Conservation (phyloP, 2,329 filamentous ascomycete genomes). For the Epichloe sylvatica region DNA sequence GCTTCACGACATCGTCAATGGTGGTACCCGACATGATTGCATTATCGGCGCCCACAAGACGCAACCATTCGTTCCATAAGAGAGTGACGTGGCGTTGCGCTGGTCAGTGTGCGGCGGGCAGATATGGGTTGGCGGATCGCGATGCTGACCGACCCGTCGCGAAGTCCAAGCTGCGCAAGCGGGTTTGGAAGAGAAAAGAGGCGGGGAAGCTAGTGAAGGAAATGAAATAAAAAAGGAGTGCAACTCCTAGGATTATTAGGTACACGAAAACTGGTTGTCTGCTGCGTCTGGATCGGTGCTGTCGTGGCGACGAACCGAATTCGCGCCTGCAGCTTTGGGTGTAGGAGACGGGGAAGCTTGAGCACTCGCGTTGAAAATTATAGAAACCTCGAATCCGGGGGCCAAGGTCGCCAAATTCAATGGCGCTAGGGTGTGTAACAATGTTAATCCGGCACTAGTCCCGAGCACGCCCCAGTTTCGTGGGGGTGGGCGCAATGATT, state of each 20-base stretch:
- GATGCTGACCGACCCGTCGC: slow-evolving; percentile 9
- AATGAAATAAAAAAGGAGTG: background rate
- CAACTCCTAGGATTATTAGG: background rate
- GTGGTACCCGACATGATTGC: slow-evolving; percentile 46
- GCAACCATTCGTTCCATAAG: slow-evolving; percentile 23
- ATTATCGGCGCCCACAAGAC: slow-evolving; percentile 28
- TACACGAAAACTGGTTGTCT: background rate
- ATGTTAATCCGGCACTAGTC: slow-evolving; percentile 20
- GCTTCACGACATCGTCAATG: slow-evolving; percentile 50
- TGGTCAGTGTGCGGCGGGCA: slow-evolving; percentile 6
- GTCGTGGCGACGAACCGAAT: slow-evolving; percentile 1
- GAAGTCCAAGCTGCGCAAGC: slow-evolving; percentile 5
- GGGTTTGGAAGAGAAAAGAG: background rate
- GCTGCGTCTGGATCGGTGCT: slow-evolving; percentile 2
- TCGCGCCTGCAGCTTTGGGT: slow-evolving; percentile 7
- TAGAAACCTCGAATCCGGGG: slow-evolving; percentile 24
- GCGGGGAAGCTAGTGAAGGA: background rate
- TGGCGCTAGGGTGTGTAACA: slow-evolving; percentile 25
- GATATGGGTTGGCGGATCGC: slow-evolving; percentile 8
- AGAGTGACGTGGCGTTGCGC: slow-evolving; percentile 11
- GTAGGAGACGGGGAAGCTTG: background rate
- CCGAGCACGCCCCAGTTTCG: background rate
- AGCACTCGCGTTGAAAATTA: slow-evolving; percentile 26
- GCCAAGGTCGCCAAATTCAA: slow-evolving; percentile 26
- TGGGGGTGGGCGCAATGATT: slow-evolving; percentile 3